Evolutionary conservation across 768 basidiomycete genomes (phyloP).

Genomic region (Ramaria rubella): DNA sequence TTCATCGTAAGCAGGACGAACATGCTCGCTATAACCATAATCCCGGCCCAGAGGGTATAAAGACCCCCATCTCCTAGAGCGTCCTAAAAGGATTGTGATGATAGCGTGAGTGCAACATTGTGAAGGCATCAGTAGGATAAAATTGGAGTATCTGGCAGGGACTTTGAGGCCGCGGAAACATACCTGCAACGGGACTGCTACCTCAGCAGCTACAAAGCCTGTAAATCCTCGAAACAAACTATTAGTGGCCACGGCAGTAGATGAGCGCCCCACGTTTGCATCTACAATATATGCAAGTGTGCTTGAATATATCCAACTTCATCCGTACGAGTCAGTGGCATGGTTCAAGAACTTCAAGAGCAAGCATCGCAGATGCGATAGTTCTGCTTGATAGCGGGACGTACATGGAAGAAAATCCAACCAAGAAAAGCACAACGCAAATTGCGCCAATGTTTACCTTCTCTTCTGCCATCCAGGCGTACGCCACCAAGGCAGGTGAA

Average conservation of each 20-base stretch:
- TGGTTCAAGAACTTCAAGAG: background rate
- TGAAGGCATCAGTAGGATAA: background rate
- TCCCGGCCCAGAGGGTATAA: conserved; percentile 59
- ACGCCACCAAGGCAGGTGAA: conserved; percentile 56
- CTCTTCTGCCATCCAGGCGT: conserved; percentile 68
- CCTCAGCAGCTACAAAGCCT: conserved; percentile 64
- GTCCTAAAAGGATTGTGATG: conserved; percentile 32
- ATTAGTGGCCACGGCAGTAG: conserved; percentile 69
- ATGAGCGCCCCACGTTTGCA: conserved; percentile 74
- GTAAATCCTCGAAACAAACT: conserved; percentile 64
- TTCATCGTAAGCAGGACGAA: conserved; percentile 53
- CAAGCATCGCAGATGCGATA: background rate
- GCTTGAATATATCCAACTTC: conserved; percentile 55
- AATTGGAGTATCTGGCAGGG: background rate
- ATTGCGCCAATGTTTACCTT: conserved; percentile 60
- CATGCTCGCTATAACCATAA: conserved; percentile 46
- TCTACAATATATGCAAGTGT: conserved; percentile 84
- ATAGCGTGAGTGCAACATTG: background rate
- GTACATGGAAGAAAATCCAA: conserved; percentile 72
- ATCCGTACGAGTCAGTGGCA: background rate
- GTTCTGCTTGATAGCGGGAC: conserved; percentile 18
- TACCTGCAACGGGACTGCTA: conserved; percentile 68
- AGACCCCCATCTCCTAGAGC: conserved; percentile 73
- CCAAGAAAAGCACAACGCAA: conserved; percentile 63
- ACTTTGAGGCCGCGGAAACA: conserved; percentile 13